Base-by-base conservation (phyloP, 352 stramenopile genomes). In the Phytophthora ramorum region DNA sequence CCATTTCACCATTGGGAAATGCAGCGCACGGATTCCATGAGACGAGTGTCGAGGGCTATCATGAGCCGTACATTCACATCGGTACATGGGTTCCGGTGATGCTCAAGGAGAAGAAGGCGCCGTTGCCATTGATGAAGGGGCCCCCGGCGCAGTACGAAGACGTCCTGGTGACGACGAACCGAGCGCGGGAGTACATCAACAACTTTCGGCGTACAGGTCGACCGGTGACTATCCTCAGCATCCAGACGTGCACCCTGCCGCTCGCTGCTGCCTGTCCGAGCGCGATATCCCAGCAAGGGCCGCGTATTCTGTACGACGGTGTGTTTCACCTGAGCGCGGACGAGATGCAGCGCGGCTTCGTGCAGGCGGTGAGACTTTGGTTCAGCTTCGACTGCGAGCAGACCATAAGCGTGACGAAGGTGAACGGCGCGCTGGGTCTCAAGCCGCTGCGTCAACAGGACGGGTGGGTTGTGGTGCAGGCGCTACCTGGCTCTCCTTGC, bases 301-400 rank as follows among this genome's bases (percentile, higher is more conserved):
- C 71, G 8, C 65, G 71, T 4, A 76, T 85, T 46, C 61, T 93
- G 17, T 91, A 92, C 60, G 70, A 89, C 32, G 81, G 83, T 0
- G 79, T 89, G 35, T 92, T 87, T 61, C 68, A 79, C 10, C 53
- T 91, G 9, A 83, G 51, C n/a, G 56, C 87, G 13, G 63, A 62
- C 12, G 83, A 91, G 14, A 34, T 81, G 20, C 66, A 87, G 32
- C 70, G 76, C 12, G 81, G 81, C 0, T 90, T 92, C 53, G 73
- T 93, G 4, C 83, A 93, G 50, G 76, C 71, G 7, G 78, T 92
- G 50, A 71, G 85, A 5, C 81, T 93, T 13, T 92, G 85, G 85
- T 93, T 93, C 65, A 91, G 81, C 64, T 91, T 93, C 20, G 85
- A 92, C 54, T 90, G 84, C 44, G 83, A 93, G 50, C 81, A 90